Base-by-base conservation (phyloP, 129 eudicot species). In the Centrapalus pauciflorus region DNA sequence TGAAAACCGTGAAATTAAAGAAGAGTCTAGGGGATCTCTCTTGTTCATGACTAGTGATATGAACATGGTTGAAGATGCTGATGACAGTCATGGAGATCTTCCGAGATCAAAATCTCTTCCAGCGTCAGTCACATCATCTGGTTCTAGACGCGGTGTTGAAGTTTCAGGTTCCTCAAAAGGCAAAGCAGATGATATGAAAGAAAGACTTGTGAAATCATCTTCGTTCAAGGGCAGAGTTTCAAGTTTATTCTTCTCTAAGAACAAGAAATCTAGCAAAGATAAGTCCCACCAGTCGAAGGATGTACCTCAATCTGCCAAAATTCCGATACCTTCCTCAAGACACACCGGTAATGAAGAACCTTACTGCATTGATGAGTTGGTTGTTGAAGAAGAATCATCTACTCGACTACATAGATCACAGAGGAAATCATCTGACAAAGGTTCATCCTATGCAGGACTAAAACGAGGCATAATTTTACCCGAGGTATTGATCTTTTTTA, bases 71-170 rank as follows among this genome's bases (percentile, higher is more conserved):
- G 81, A 77, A 45, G 45, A 17, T 56, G 21, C 45, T 3, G 79
- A 70, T 65, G 52, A 52, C 48, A 57, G 81, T 41, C 79, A 84
- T 2, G 21, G 74, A 71, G 84, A 79, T 59, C 92, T 94, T 60
- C n/a, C 56, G 73, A 89, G 97, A 82, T 94, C 97, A 7, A 86
- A 84, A 70, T 94, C 97, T 55, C 69, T 89, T 64, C 95, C 99
- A 11, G 79, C 81, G 45, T 80, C 88, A 16, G 78, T 79, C 38
- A 76, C 82, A 1, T 63, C 41, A 16, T 74, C 61, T n/a, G 81
- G 76, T 32, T 67, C 52, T 16, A 59, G 72, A 63, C 77, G 52
- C 3, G 75, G 58, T 69, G 37, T 72, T 27, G 85, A 75, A 9
- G 75, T 26, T 69, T 43, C 76, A 10, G 77, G 58, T 73, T 68